Conservation (phyloP, 352 stramenopile species). For the Pythium volutum region DNA sequence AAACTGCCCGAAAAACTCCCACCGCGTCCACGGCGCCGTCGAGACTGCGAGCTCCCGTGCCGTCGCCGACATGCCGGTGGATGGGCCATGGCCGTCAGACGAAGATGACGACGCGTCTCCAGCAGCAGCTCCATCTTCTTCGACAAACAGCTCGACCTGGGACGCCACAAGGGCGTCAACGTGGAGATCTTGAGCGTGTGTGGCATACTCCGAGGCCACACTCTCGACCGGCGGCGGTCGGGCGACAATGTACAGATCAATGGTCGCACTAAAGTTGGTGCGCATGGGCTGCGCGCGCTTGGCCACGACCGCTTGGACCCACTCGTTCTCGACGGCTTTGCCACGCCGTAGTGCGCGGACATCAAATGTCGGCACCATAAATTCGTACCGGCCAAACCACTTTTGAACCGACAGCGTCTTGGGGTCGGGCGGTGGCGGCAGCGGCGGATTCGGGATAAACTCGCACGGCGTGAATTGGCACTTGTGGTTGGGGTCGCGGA, state of each 20-base stretch:
- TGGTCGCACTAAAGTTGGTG: not conserved
- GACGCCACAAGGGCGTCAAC: constrained; percentile 11
- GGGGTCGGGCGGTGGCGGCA: constrained; percentile 12
- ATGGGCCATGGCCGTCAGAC: too few relatives aligned
- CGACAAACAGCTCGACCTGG: constrained; percentile 2
- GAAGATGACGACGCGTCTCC: not conserved
- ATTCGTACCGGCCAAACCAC: constrained; percentile 44
- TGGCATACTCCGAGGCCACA: not conserved
- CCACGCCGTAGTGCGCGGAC: constrained; percentile 25
- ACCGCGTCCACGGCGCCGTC: constrained; percentile 13
- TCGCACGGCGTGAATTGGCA: constrained; percentile 47
- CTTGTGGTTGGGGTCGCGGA: constrained; percentile 32
- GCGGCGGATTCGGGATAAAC: constrained; percentile 22
- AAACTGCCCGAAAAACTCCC: constrained; percentile 23
- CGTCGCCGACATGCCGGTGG: not conserved
- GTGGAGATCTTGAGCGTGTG: constrained; percentile 7
- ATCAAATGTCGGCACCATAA: constrained; percentile 29
- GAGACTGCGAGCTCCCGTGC: constrained; percentile 14
- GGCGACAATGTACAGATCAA: constrained; percentile 20
- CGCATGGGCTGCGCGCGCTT: not conserved
- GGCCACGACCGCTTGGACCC: constrained; percentile 1
- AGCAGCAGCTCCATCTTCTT: not conserved
- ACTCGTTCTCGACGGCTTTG: constrained; percentile 16
- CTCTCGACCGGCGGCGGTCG: not conserved
- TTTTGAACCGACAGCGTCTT: constrained; percentile 10